A percentile compares a stretch with the other conserved stretches of the same genome.
These are phyloP conservation scores for Paulownia fortunei DNA, from an alignment of 257 asterid genomes.

Conservation along the genomic window DNA sequence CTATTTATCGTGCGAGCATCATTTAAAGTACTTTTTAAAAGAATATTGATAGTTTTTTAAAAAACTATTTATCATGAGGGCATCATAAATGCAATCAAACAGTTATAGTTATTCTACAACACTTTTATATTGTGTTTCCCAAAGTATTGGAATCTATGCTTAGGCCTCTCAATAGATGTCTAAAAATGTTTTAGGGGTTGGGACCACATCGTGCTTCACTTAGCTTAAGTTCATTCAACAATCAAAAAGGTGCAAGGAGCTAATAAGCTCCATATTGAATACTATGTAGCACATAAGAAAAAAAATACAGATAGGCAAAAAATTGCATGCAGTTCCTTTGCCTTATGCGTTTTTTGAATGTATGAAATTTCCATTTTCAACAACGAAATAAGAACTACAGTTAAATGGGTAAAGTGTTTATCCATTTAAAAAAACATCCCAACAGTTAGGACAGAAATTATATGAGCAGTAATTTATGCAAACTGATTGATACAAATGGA, in stretches of 20 bases:
- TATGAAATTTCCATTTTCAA: background rate
- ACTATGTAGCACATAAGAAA: background rate
- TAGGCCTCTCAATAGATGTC: too few relatives aligned
- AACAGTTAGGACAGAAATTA: background rate
- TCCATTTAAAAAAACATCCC: background rate
- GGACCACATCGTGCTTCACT: background rate
- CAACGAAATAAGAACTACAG: background rate
- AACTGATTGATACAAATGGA: conserved; percentile 7
- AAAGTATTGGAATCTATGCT: too few relatives aligned
- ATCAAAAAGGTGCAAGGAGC: background rate
- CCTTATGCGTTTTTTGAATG: background rate
- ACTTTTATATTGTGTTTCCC: too few relatives aligned
- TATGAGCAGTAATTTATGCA: background rate
- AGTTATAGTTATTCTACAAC: too few relatives aligned
- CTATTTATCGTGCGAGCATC: too few relatives aligned
- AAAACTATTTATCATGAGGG: too few relatives aligned
- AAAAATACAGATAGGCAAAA: background rate
- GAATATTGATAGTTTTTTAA: too few relatives aligned
- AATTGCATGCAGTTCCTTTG: background rate
- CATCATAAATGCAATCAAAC: too few relatives aligned
- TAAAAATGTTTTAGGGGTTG: too few relatives aligned
- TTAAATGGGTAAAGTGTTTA: background rate
- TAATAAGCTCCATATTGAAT: background rate
- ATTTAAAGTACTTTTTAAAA: too few relatives aligned
- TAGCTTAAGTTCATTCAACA: conserved; percentile 10